A percentile compares a stretch with the other conserved stretches of the same genome.
Evolutionary conservation across 2,329 filamentous ascomycete genomes (phyloP).

Genomic region (Phialophora tarda): DNA sequence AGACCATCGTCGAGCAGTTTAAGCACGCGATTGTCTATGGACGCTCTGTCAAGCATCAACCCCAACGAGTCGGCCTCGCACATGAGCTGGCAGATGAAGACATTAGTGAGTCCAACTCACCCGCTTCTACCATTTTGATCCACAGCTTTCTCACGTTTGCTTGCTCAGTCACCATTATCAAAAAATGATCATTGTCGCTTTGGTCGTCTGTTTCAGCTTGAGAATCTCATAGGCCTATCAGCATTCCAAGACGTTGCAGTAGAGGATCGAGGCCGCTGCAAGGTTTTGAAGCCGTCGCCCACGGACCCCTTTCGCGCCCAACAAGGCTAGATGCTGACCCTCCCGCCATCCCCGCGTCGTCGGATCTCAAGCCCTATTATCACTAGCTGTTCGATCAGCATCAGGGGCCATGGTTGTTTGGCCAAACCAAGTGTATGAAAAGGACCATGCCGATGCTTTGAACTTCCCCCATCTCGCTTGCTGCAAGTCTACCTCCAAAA

Average conservation of each 20-base stretch:
- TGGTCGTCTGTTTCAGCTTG: constrained; percentile 10
- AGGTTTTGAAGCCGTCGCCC: constrained; percentile 22
- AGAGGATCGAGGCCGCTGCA: constrained; percentile 19
- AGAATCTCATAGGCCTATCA: constrained; percentile 9
- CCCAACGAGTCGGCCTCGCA: constrained; percentile 86
- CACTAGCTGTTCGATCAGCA: constrained; percentile 20
- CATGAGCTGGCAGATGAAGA: constrained; percentile 97
- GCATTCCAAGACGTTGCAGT: neutral
- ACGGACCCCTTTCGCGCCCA: constrained; percentile 22
- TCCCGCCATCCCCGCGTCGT: constrained; percentile 27
- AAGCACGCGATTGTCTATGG: constrained; percentile 95
- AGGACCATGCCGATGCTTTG: constrained; percentile 23
- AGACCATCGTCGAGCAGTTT: constrained; percentile 94
- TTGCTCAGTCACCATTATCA: constrained; percentile 46
- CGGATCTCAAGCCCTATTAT: constrained; percentile 21
- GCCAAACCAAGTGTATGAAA: constrained; percentile 15
- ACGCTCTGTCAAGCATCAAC: constrained; percentile 97
- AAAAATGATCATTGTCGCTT: constrained; percentile 40
- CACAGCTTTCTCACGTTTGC: neutral
- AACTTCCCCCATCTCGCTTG: constrained; percentile 14
- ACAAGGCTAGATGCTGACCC: constrained; percentile 30
- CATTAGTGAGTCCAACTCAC: constrained; percentile 73
- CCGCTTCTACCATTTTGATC: neutral
- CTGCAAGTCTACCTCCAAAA: constrained; percentile 19
- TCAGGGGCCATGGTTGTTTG: constrained; percentile 14